These are phyloP conservation scores for Ramichloridium luteum DNA, from an alignment of 2,329 filamentous ascomycete genomes.

Conservation along the genomic window DNA sequence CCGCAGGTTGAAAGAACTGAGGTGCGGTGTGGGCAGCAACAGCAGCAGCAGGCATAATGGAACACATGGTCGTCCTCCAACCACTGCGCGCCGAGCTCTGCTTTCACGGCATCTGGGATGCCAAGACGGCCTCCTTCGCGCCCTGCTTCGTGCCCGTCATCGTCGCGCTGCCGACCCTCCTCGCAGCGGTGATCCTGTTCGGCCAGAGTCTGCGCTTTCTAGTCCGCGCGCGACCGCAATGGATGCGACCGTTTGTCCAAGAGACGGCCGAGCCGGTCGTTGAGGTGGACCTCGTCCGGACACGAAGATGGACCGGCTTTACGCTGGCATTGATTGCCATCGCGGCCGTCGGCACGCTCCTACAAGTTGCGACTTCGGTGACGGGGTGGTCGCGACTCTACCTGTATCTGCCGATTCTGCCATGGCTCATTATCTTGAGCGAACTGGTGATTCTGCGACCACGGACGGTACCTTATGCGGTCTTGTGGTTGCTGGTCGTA, in stretches of 20 bases:
- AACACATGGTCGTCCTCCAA: no score
- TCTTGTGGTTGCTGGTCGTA: constrained; percentile 14
- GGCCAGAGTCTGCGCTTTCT: constrained; percentile 24
- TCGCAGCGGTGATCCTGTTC: constrained; percentile 28
- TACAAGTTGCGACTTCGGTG: constrained; percentile 11
- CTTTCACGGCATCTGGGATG: constrained; percentile 22
- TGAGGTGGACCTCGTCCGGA: constrained; percentile 22
- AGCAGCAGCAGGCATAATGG: no score
- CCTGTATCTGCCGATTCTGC: constrained; percentile 8
- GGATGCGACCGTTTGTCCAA: constrained; percentile 41
- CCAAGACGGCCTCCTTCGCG: constrained; percentile 27
- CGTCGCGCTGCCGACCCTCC: constrained; percentile 26
- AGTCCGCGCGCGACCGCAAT: constrained; percentile 30
- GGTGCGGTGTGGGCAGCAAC: no score
- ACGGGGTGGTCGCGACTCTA: neutral
- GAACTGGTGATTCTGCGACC: constrained; percentile 17
- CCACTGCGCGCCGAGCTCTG: no score
- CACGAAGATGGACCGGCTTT: constrained; percentile 16
- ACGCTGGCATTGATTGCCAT: constrained; percentile 13
- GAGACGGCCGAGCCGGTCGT: constrained; percentile 23
- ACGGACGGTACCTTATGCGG: constrained; percentile 17
- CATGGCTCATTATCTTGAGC: constrained; percentile 17
- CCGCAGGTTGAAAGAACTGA: no score
- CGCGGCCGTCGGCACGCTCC: constrained; percentile 9
- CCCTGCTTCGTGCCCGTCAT: constrained; percentile 31